Conservation (phyloP, 129 eudicot genomes). For the carrot (Daucus carota) region DH1_v3.0 NC_030387.2:1300501-1301000, state of each 20-base stretch:
- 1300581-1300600: conserved; percentile 58
- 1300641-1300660: neutral
- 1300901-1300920: neutral
- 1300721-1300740: neutral
- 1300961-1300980: neutral
- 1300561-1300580: conserved; percentile 90
- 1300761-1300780: neutral
- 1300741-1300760: neutral
- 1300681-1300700: neutral
- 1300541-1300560: conserved; percentile 73
- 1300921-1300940: neutral
- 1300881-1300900: neutral
- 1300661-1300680: neutral
- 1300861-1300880: neutral
- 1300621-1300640: neutral
- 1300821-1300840: neutral
- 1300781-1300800: neutral
- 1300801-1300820: neutral
- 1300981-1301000: neutral
- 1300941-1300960: neutral
- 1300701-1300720: neutral
- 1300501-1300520: conserved; percentile 3
- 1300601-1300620: neutral
- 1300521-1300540: conserved; percentile 17
- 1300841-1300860: neutral